Conservation (phyloP, 495 filamentous ascomycete genomes). For the Penicillium longicatenatum region DNA sequence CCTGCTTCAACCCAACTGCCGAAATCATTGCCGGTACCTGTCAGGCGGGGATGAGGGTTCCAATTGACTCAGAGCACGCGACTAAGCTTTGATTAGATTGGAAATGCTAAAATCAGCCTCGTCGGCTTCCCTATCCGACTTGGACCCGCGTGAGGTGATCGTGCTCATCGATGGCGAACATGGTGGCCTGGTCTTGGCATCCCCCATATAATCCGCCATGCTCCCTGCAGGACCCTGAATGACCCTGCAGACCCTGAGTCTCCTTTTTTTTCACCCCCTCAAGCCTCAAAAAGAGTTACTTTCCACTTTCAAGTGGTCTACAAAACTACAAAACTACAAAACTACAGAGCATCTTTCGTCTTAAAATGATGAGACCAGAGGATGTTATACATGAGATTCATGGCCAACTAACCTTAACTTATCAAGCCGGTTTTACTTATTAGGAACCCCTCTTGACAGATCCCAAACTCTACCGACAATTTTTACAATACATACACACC, state of each 20-base stretch:
- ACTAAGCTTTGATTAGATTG: constrained; percentile 28
- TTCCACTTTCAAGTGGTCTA: background rate
- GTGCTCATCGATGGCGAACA: constrained; percentile 37
- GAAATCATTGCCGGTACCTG: constrained; percentile 30
- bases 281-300: background rate
- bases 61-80: background rate
- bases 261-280: background rate
- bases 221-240: constrained; percentile 11
- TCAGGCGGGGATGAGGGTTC: constrained; percentile 13
- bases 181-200: constrained; percentile 36
- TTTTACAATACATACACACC: background rate
- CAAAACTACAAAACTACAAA: background rate
- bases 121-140: background rate
- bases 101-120: constrained; percentile 22
- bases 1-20: constrained; percentile 25
- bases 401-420: background rate
- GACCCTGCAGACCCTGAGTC: constrained; percentile 4
- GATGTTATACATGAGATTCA: background rate
- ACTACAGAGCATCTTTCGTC: background rate
- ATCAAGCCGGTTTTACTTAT: background rate
- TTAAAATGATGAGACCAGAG: background rate
- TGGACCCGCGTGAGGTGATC: constrained; percentile 39
- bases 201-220: constrained; percentile 23
- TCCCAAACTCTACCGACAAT: background rate
- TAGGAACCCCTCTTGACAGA: background rate